phyloP scores from a whole-genome alignment of 768 basidiomycete genomes.

The Boletus subparvulus region DNA sequence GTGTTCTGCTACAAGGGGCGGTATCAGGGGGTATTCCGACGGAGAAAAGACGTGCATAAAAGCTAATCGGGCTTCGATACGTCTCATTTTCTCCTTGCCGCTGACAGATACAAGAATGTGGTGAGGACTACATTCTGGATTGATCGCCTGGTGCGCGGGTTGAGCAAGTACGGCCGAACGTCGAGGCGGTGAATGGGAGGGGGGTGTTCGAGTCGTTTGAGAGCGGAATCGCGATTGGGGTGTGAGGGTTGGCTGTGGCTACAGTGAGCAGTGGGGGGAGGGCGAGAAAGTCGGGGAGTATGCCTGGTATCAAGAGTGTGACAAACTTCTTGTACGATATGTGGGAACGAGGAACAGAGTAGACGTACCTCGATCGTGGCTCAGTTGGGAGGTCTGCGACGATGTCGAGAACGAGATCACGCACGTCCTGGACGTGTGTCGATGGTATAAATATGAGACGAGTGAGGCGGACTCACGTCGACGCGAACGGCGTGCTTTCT shows the following conservation, averaged over 20 bases:
- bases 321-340: constrained; percentile 72
- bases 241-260: constrained; percentile 56
- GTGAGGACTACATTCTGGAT: constrained; percentile 82
- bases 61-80: too few species aligned
- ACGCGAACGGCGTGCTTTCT: constrained; percentile 76
- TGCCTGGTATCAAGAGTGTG: constrained; percentile 79
- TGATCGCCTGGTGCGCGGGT: constrained; percentile 91
- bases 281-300: too few species aligned
- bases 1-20: too few species aligned
- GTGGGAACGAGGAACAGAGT: background rate
- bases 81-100: too few species aligned
- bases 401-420: constrained; percentile 82
- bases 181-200: constrained; percentile 69
- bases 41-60: too few species aligned
- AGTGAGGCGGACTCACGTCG: constrained; percentile 51
- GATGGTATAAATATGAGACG: too few species aligned
- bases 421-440: constrained; percentile 60
- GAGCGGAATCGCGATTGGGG: constrained; percentile 56
- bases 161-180: constrained; percentile 91
- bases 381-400: constrained; percentile 82
- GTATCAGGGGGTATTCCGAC: too few species aligned
- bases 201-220: too few species aligned
- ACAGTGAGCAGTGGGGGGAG: constrained; percentile 71
- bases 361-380: constrained; percentile 71
- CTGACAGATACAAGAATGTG: constrained; percentile 82